These are phyloP conservation scores for Gossypium lobatum DNA, from an alignment of 441 rosid species.

Conservation along the genomic window DNA sequence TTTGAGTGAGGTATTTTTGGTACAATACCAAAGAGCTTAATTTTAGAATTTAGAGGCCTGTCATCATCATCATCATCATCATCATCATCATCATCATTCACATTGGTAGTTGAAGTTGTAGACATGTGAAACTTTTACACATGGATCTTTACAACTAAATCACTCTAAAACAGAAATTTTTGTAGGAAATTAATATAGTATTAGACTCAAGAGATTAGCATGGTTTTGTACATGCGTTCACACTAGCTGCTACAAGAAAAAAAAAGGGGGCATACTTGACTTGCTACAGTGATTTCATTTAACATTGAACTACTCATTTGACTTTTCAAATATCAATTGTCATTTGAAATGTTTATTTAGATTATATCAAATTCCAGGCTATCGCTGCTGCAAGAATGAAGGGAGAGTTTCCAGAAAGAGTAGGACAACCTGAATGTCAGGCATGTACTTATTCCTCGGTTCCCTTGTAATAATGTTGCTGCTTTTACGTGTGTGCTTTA, in stretches of 20 bases:
- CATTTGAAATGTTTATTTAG: slow-evolving; percentile 21
- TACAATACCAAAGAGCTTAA: slow-evolving; percentile 1
- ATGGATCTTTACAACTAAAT: neutral
- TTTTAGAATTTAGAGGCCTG: neutral
- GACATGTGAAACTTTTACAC: neutral
- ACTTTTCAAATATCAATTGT: neutral
- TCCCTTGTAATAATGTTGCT: neutral
- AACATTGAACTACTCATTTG: neutral
- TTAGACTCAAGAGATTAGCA: slow-evolving; percentile 10
- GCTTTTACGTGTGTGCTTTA: neutral
- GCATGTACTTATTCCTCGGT: slow-evolving; percentile 30
- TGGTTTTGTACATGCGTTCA: neutral
- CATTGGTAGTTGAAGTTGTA: neutral
- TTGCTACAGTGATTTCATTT: slow-evolving; percentile 11
- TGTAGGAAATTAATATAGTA: slow-evolving; percentile 1
- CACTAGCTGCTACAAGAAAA: neutral
- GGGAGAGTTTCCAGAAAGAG: slow-evolving; percentile 95
- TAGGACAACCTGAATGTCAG: slow-evolving; percentile 99
- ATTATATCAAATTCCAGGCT: slow-evolving; percentile 46
- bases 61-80: neutral
- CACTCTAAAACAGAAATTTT: neutral
- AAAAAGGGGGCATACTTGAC: neutral
- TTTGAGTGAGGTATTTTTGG: slow-evolving; percentile 6
- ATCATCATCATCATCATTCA: neutral
- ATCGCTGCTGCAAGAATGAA: slow-evolving; percentile 88